Base-by-base conservation (phyloP, 1,284 basidiomycete genomes). In the Macrocystidia cucumis region DNA sequence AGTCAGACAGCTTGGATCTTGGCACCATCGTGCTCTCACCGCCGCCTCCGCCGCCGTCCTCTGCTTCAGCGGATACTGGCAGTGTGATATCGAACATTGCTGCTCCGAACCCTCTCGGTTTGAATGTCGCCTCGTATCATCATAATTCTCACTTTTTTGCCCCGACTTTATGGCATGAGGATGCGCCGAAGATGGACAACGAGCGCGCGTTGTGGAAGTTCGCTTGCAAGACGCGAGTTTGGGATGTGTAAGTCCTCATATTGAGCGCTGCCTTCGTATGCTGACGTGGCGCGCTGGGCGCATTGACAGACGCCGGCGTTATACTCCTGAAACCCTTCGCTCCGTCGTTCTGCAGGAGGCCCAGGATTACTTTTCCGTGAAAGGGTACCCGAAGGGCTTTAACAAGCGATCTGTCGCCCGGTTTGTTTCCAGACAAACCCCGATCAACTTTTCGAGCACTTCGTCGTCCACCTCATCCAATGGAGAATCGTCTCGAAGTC, bases 271-370 rank as follows among this genome's bases (percentile, higher is more conserved):
- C 12, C 23, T 8, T 12, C 12, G 23, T 25, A 25, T 25, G 23
- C 8, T 8, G 23, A 8, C 8, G 12, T 25, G 8, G 8, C 23
- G 8, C 28, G 21, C 8, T 32, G 9, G 21, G 22, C 30, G 39
- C 38, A 27, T 35, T 38, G 20, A 13, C 27, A 60, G 60, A 11
- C 49, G 51, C 21, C 44, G 44, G 12, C 47, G 54, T 2, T 63
- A 62, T 32, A 51, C 57, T 0, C 51, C 54, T 0, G 43, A 48
- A 4, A 55, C 56, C 2, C 57, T 63, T 24, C 55, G 59, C 22
- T 48, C 52, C 22, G 49, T 63, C 22, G 56, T 59, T 24, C 53
- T 48, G 4, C 59, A 62, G 33, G 56, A 62, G 35, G 58, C 59
- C 17, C 50, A 57, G 18, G 58, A 59, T 29, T 62, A 59, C 36